Percentiles rank a stretch among this genome's conserved stretches.
phyloP scores from a whole-genome alignment of 441 rosid genomes.

The Gossypium armourianum region DNA sequence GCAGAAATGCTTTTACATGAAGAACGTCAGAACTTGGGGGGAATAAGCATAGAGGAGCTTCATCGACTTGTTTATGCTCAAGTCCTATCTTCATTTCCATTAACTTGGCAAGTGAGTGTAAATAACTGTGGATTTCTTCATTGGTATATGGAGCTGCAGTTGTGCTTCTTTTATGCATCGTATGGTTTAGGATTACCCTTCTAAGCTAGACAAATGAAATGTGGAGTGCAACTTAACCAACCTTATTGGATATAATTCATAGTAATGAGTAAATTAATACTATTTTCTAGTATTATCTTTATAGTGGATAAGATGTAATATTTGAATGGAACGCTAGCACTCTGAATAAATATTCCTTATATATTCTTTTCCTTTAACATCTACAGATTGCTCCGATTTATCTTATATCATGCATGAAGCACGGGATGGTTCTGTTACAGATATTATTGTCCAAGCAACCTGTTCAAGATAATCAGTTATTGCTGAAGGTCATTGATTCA shows the following conservation, averaged over 20 bases:
- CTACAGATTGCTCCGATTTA: constrained; percentile 82
- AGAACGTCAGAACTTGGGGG: constrained; percentile 58
- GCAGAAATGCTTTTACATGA: constrained; percentile 64
- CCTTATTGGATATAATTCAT: neutral
- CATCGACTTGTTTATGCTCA: constrained; percentile 83
- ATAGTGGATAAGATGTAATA: neutral
- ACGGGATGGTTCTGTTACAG: constrained; percentile 68
- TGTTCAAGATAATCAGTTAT: constrained; percentile 45
- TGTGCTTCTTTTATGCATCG: neutral
- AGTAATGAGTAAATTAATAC: neutral
- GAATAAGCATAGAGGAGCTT: constrained; percentile 71
- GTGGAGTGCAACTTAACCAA: neutral
- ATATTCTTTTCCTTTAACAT: constrained; percentile 10
- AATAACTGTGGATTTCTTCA: neutral
- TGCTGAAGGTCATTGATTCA: constrained; percentile 52
- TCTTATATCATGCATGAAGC: constrained; percentile 70
- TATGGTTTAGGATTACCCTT: neutral
- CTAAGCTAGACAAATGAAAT: neutral
- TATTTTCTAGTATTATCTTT: neutral
- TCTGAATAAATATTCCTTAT: constrained; percentile 9
- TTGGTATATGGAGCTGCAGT: neutral
- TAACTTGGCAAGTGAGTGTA: constrained; percentile 83
- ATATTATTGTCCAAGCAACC: constrained; percentile 65
- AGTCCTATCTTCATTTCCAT: constrained; percentile 77
- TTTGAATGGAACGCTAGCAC: neutral